Evolutionary conservation across 768 basidiomycete species (phyloP).

Genomic region (Mycena maculata): DNA sequence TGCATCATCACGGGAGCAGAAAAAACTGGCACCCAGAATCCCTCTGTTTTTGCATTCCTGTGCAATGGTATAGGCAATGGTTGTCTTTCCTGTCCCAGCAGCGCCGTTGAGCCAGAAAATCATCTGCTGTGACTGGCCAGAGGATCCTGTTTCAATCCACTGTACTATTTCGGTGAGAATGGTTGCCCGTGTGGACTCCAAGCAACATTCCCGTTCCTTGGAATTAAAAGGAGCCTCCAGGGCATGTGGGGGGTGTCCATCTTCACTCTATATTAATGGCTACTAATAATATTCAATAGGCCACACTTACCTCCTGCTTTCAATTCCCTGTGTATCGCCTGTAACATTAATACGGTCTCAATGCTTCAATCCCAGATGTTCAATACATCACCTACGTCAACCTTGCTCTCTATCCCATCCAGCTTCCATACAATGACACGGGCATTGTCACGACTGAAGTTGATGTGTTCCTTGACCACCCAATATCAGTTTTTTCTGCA

Average conservation of each 20-base stretch:
- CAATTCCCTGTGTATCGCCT: not conserved
- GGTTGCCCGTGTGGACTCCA: not conserved
- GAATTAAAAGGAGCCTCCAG: not conserved
- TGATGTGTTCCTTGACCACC: not conserved
- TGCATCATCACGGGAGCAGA: conserved; percentile 35
- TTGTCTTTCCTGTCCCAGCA: conserved; percentile 12
- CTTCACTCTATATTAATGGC: not conserved
- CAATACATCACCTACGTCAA: too few relatives aligned
- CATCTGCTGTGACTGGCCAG: too few relatives aligned
- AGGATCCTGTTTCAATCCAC: not conserved
- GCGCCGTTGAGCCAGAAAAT: conserved; percentile 15
- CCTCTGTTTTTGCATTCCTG: not conserved
- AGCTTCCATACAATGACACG: too few relatives aligned
- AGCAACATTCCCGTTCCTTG: not conserved
- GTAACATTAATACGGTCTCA: too few relatives aligned
- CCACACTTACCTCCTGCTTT: not conserved
- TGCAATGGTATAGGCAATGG: conserved; percentile 7
- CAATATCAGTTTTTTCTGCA: too few relatives aligned
- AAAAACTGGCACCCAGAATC: conserved; percentile 39
- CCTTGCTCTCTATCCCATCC: too few relatives aligned
- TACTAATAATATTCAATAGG: not conserved
- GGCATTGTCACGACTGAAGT: too few relatives aligned
- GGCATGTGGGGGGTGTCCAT: not conserved
- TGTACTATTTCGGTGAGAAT: not conserved
- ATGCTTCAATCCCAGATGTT: too few relatives aligned